phyloP scores from a whole-genome alignment of 768 basidiomycete species.

The Harrya chromipes region DNA sequence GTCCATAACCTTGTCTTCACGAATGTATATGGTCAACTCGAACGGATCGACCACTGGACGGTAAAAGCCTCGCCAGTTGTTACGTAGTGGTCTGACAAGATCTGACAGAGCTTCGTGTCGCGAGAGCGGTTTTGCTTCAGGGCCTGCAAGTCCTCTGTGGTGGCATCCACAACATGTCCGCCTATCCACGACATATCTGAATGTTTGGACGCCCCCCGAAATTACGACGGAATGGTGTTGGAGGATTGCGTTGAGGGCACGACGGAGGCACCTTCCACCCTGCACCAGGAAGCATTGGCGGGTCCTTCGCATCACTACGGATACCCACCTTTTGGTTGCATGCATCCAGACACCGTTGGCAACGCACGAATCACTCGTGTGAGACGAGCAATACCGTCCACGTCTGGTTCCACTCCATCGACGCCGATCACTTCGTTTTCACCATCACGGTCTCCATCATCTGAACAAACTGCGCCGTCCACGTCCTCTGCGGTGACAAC shows the following conservation, averaged over 20 bases:
- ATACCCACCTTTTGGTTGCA: slow-evolving; percentile 62
- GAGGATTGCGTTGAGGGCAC: slow-evolving; percentile 53
- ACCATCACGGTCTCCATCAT: neutral
- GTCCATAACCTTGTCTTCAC: slow-evolving; percentile 74
- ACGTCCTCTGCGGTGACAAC: slow-evolving; percentile 1
- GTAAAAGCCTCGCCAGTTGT: slow-evolving; percentile 28
- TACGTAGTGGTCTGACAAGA: slow-evolving; percentile 8
- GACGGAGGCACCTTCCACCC: slow-evolving; percentile 56
- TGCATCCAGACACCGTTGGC: slow-evolving; percentile 46
- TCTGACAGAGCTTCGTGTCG: slow-evolving; percentile 57
- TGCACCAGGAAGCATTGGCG: slow-evolving; percentile 55
- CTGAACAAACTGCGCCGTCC: neutral
- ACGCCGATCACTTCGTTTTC: neutral
- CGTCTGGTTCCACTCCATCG: slow-evolving; percentile 3
- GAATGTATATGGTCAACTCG: slow-evolving; percentile 54
- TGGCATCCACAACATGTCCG: slow-evolving; percentile 54
- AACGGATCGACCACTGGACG: slow-evolving; percentile 74
- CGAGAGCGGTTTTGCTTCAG: slow-evolving; percentile 67
- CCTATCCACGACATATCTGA: slow-evolving; percentile 58
- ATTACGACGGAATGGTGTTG: slow-evolving; percentile 43
- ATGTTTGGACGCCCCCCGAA: slow-evolving; percentile 58
- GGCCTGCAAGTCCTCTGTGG: slow-evolving; percentile 53
- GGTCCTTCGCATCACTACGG: slow-evolving; percentile 57
- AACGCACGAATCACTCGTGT: slow-evolving; percentile 37
- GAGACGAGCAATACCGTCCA: slow-evolving; percentile 25